A percentile compares a stretch with the other conserved stretches of the same genome.
These are phyloP conservation scores for Suillus discolor DNA, from an alignment of 768 basidiomycete genomes.

Conservation along the genomic window DNA sequence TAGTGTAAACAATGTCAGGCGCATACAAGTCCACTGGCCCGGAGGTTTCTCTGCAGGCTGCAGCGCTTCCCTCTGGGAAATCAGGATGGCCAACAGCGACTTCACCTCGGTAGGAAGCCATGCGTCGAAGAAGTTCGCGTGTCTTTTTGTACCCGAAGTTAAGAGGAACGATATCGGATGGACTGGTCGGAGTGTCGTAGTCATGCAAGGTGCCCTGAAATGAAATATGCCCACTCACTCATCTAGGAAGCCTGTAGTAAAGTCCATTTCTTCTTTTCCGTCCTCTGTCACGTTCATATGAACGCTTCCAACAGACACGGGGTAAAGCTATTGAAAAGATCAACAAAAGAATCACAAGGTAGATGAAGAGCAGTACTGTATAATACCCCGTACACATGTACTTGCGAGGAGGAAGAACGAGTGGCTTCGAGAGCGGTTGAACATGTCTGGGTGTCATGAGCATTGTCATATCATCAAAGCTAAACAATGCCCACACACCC, in stretches of 20 bases:
- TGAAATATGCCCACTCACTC: too few relatives aligned
- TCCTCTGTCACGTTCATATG: too few relatives aligned
- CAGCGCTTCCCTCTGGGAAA: slow-evolving; percentile 30
- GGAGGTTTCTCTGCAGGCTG: slow-evolving; percentile 22
- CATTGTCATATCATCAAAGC: background rate
- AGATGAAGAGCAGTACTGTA: too few relatives aligned
- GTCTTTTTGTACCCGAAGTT: slow-evolving; percentile 29
- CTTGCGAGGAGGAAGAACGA: slow-evolving; percentile 9
- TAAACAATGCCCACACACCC: slow-evolving; percentile 31
- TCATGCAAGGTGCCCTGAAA: background rate
- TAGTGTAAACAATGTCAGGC: slow-evolving; percentile 34
- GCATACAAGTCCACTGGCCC: slow-evolving; percentile 26
- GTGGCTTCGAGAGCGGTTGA: background rate
- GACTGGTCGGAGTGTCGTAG: slow-evolving; percentile 12
- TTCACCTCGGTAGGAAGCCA: slow-evolving; percentile 46
- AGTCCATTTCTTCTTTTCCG: too few relatives aligned
- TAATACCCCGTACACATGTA: too few relatives aligned
- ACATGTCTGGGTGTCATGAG: background rate
- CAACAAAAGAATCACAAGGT: too few relatives aligned
- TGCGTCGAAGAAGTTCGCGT: slow-evolving; percentile 37
- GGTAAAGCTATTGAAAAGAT: too few relatives aligned
- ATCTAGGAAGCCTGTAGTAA: too few relatives aligned
- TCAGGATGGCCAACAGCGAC: slow-evolving; percentile 22
- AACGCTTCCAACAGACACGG: too few relatives aligned
- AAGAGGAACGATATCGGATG: slow-evolving; percentile 28